phyloP scores from a whole-genome alignment of 2,329 filamentous ascomycete genomes.

The Fusarium anthophilum region DNA sequence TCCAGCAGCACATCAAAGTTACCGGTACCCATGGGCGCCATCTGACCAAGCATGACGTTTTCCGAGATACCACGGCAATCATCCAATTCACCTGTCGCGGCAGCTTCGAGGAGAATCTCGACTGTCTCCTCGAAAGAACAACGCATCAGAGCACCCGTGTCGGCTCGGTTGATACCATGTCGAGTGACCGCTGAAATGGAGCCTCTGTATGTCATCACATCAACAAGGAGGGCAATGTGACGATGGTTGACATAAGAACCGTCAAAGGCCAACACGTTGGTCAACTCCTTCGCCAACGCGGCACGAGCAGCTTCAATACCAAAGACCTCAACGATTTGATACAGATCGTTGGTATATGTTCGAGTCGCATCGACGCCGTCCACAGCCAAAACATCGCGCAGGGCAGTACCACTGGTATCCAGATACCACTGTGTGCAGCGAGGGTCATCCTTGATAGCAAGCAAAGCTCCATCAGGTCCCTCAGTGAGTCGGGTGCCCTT shows the following conservation, averaged over 20 bases:
- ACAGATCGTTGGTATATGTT: constrained; percentile 95
- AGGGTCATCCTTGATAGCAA: constrained; percentile 76
- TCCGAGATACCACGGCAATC: constrained; percentile 98
- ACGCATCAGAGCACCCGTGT: constrained; percentile 98
- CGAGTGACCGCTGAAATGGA: constrained; percentile 95
- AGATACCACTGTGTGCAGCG: constrained; percentile 93
- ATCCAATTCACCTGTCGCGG: constrained; percentile 92
- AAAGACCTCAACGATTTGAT: constrained; percentile 92
- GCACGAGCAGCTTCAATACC: constrained; percentile 95
- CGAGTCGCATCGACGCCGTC: constrained; percentile 87
- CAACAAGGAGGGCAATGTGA: constrained; percentile 92
- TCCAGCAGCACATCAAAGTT: constrained; percentile 95
- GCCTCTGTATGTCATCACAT: constrained; percentile 97
- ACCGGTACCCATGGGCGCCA: constrained; percentile 96
- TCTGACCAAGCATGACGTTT: constrained; percentile 97
- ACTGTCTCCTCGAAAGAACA: constrained; percentile 99
- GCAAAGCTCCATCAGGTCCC: constrained; percentile 74
- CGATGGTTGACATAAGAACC: constrained; percentile 99
- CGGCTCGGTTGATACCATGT: constrained; percentile 97
- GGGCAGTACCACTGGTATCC: constrained; percentile 89
- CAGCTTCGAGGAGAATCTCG: constrained; percentile 95
- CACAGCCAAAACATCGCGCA: constrained; percentile 85
- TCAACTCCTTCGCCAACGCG: constrained; percentile 87
- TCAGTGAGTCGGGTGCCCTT: constrained; percentile 76
- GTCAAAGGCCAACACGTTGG: constrained; percentile 93